A percentile compares a stretch with the other conserved stretches of the same genome.
phyloP scores from a whole-genome alignment of 371 early-diverging fungal species.

The Mucor sp. region DNA sequence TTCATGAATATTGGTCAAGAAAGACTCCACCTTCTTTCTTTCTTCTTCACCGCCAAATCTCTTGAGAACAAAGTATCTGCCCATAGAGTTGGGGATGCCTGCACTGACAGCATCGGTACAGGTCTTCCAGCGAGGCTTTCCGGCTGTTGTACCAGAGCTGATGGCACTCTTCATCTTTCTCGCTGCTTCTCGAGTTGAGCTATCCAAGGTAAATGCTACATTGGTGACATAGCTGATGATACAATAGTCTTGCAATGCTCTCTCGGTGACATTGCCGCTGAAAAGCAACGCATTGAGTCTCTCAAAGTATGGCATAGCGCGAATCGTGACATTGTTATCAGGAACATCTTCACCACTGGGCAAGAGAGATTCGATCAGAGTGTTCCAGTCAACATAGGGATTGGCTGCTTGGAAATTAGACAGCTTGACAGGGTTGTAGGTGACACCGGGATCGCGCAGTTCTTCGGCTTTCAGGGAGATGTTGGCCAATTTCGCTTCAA shows the following conservation, averaged over 20 bases:
- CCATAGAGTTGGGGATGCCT: conserved; percentile 48
- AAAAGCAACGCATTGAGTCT: conserved; percentile 1
- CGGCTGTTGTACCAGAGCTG: conserved; percentile 31
- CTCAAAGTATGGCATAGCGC: conserved; percentile 14
- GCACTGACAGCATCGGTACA: conserved; percentile 48
- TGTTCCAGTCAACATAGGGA: conserved; percentile 41
- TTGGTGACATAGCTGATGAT: conserved; percentile 6
- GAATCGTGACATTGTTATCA: conserved; percentile 2
- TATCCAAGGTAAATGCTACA: conserved; percentile 16
- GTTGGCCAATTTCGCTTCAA: conserved; percentile 54
- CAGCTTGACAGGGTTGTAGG: conserved; percentile 55
- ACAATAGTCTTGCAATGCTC: conserved; percentile 17
- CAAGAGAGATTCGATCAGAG: conserved; percentile 2
- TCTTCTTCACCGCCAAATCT: conserved; percentile 43
- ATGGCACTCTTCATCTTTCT: conserved; percentile 22
- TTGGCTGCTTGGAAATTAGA: conserved; percentile 30
- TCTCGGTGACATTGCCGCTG: background rate
- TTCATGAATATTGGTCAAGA: conserved; percentile 38
- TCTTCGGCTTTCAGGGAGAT: conserved; percentile 40
- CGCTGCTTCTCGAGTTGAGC: conserved; percentile 13
- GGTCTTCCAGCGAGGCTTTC: conserved; percentile 48
- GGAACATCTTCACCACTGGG: background rate
- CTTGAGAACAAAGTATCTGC: conserved; percentile 53
- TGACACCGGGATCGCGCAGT: conserved; percentile 43
- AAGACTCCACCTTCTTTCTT: conserved; percentile 23